These are phyloP conservation scores for Aspergillus ustus DNA, from an alignment of 2,329 filamentous ascomycete species.

Conservation along the genomic window DNA sequence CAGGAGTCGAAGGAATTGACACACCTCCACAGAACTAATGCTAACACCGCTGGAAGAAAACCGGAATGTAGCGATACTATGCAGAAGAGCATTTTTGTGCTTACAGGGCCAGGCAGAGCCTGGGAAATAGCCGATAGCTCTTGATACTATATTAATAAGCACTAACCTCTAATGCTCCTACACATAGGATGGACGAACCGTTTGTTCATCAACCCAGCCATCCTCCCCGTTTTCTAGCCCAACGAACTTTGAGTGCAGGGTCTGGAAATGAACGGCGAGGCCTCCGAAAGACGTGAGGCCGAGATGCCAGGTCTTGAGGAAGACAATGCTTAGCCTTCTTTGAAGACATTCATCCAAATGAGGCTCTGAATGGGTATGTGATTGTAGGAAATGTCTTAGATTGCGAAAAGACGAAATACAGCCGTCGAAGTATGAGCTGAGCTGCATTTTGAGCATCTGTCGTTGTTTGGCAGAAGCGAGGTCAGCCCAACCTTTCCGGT, in stretches of 20 bases:
- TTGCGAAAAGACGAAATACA: conserved; percentile 15
- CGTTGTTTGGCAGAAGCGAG: too few relatives aligned
- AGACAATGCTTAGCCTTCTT: conserved; percentile 38
- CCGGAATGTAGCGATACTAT: conserved; percentile 69
- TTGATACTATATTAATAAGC: conserved; percentile 60
- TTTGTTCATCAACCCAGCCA: conserved; percentile 71
- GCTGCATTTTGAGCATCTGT: too few relatives aligned
- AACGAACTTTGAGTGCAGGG: conserved; percentile 67
- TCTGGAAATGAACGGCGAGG: conserved; percentile 71
- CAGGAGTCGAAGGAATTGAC: conserved; percentile 12
- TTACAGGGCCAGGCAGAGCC: conserved; percentile 68
- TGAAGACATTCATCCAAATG: conserved; percentile 9
- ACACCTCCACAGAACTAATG: conserved; percentile 68
- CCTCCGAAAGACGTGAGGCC: conserved; percentile 70
- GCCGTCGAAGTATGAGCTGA: background rate
- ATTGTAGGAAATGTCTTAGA: conserved; percentile 9
- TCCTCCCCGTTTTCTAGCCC: conserved; percentile 49
- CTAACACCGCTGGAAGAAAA: conserved; percentile 59
- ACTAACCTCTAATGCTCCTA: background rate
- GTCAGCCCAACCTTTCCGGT: too few relatives aligned
- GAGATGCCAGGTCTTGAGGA: conserved; percentile 59
- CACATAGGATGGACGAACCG: conserved; percentile 48
- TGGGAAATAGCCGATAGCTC: conserved; percentile 75
- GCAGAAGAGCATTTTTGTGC: conserved; percentile 73
- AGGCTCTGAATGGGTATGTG: background rate